These are phyloP conservation scores for Colletotrichum nymphaeae DNA, from an alignment of 2,329 filamentous ascomycete genomes.

Conservation along the genomic window DNA sequence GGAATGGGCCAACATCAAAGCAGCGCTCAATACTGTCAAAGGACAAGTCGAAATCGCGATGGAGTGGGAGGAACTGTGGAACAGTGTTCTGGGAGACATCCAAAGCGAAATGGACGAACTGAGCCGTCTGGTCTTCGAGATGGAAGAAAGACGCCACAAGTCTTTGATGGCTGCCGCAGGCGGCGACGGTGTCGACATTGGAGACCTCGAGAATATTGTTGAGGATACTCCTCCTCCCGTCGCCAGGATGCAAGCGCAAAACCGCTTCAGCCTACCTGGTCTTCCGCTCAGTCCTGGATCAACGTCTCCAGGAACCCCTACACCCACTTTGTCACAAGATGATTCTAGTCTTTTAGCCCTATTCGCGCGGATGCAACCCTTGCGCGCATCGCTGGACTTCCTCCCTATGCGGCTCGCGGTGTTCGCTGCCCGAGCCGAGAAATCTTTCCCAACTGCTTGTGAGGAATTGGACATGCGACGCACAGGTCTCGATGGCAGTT, in stretches of 20 bases:
- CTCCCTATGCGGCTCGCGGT: conserved; percentile 92
- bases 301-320: conserved; percentile 67
- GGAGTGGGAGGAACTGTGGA: conserved; percentile 99
- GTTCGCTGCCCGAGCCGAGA: conserved; percentile 82
- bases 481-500: conserved; percentile 81
- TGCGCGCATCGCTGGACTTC: conserved; percentile 94
- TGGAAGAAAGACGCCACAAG: conserved; percentile 94
- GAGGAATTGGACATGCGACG: conserved; percentile 85
- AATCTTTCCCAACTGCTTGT: conserved; percentile 88
- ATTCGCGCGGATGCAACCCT: conserved; percentile 94
- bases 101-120: conserved; percentile 86
- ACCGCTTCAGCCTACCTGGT: conserved; percentile 75
- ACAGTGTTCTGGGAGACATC: conserved; percentile 91
- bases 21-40: conserved; percentile 82
- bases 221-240: conserved; percentile 79
- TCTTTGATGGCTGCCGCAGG: conserved; percentile 72
- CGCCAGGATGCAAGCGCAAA: conserved; percentile 65
- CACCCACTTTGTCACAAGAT: conserved; percentile 74
- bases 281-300: conserved; percentile 70
- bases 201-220: conserved; percentile 91
- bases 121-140: conserved; percentile 88
- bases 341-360: conserved; percentile 89
- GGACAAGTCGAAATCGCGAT: conserved; percentile 95
- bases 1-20: conserved; percentile 87
- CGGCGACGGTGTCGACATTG: conserved; percentile 81